Percentiles rank a stretch among this genome's conserved stretches.
Conservation (phyloP, 2,329 filamentous ascomycete genomes). For the Knufia fluminis region DNA sequence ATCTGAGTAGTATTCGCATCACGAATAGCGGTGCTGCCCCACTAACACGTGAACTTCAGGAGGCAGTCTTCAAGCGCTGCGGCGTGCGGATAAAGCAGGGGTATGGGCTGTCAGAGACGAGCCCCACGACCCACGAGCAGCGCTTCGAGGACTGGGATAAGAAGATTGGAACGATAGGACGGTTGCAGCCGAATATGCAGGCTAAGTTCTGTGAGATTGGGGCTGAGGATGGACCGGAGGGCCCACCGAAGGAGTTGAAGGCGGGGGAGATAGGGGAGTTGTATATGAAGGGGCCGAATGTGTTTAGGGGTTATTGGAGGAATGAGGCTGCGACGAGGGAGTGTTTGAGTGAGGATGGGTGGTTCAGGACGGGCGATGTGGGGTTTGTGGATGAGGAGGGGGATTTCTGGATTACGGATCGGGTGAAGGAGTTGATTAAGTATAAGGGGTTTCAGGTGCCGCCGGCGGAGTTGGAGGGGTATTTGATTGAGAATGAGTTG, state of each 20-base stretch:
- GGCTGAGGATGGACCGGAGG: slow-evolving; percentile 10
- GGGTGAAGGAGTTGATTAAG: slow-evolving; percentile 51
- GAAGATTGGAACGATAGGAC: slow-evolving; percentile 69
- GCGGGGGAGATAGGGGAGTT: slow-evolving; percentile 60
- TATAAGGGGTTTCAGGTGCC: slow-evolving; percentile 44
- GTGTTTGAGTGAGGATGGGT: slow-evolving; percentile 61
- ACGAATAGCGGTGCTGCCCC: slow-evolving; percentile 84
- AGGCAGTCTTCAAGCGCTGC: slow-evolving; percentile 63
- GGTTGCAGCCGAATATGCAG: slow-evolving; percentile 66
- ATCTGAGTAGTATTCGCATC: slow-evolving; percentile 69
- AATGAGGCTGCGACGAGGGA: slow-evolving; percentile 49
- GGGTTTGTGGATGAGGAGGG: slow-evolving; percentile 61
- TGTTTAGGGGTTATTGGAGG: slow-evolving; percentile 54
- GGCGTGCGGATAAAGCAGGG: slow-evolving; percentile 77
- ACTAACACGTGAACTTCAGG: slow-evolving; percentile 68
- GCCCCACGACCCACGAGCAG: slow-evolving; percentile 67
- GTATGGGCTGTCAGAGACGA: slow-evolving; percentile 82
- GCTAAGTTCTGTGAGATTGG: slow-evolving; percentile 63
- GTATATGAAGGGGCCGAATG: slow-evolving; percentile 54
- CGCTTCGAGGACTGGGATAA: slow-evolving; percentile 66
- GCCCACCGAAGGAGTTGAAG: slow-evolving; percentile 45
- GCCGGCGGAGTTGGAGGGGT: slow-evolving; percentile 41
- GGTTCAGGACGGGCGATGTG: slow-evolving; percentile 85
- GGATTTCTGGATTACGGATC: slow-evolving; percentile 84
- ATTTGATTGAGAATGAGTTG: slow-evolving; percentile 33